Evolutionary conservation across 2,329 filamentous ascomycete genomes (phyloP).

Genomic region (Thielaviopsis populi): DNA sequence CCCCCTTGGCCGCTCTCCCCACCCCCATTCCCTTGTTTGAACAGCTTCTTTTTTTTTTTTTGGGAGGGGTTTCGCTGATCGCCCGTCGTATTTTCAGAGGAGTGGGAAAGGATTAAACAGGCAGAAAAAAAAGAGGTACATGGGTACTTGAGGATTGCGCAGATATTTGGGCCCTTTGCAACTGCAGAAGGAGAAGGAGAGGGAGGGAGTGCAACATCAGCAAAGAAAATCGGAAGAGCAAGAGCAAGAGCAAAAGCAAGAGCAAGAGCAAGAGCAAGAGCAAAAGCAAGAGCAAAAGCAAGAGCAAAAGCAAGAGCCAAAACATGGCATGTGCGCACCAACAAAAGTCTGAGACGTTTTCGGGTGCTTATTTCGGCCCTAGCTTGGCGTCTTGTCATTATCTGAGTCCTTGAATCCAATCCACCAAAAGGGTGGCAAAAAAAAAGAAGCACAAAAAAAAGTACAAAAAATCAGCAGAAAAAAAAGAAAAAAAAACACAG

Average conservation of each 20-base stretch:
- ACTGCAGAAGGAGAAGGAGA: neutral
- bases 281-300: neutral
- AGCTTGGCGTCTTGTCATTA: constrained; percentile 4
- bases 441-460: neutral
- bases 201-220: neutral
- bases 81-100: neutral
- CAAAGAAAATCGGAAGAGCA: too few species aligned
- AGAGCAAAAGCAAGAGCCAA: neutral
- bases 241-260: neutral
- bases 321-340: neutral
- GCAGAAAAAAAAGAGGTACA: neutral
- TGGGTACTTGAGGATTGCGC: neutral
- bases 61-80: neutral
- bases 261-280: neutral
- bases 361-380: constrained; percentile 5
- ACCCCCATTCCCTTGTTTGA: neutral
- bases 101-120: constrained; percentile 1
- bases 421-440: neutral
- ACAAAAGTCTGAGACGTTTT: neutral
- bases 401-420: neutral
- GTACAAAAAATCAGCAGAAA: neutral
- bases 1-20: neutral
- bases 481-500: neutral
- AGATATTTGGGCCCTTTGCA: neutral
- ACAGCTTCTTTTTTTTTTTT: neutral